A percentile compares a stretch with the other conserved stretches of the same genome.
Conservation (phyloP, 352 stramenopile genomes). For the Saprolegnia diclina region DNA sequence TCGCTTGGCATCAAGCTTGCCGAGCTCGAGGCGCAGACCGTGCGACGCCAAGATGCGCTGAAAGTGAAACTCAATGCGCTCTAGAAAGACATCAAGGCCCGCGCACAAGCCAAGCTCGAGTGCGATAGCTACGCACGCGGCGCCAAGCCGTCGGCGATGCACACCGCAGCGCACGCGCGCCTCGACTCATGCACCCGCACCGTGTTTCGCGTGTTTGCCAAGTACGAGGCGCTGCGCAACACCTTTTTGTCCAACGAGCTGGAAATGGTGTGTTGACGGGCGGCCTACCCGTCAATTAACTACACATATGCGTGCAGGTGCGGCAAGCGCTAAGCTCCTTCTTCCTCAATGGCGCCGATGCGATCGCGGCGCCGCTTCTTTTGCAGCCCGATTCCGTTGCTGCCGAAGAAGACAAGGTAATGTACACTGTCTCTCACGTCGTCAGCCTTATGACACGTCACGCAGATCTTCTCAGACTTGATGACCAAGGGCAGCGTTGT, state of each 20-base stretch:
- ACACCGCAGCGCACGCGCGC: conserved; percentile 38
- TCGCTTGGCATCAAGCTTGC: conserved; percentile 74
- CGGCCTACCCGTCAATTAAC: neutral
- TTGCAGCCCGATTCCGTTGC: neutral
- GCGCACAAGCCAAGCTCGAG: conserved; percentile 62
- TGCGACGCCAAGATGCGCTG: neutral
- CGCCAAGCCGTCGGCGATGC: conserved; percentile 53
- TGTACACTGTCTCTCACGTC: neutral
- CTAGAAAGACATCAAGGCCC: conserved; percentile 57
- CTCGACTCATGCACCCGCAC: conserved; percentile 53
- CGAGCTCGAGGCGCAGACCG: conserved; percentile 56
- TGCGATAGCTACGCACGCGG: conserved; percentile 66
- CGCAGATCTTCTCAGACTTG: neutral
- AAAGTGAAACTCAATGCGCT: neutral
- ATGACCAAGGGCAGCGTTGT: neutral
- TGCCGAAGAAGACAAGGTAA: conserved; percentile 5
- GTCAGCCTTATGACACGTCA: neutral
- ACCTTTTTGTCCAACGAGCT: conserved; percentile 73
- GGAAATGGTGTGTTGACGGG: conserved; percentile 49
- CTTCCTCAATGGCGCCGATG: neutral
- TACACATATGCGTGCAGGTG: neutral
- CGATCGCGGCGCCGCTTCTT: neutral
- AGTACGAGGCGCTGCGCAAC: conserved; percentile 69
- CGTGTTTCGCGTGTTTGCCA: conserved; percentile 68
- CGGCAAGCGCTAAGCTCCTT: neutral